Conservation (phyloP, 202 grass and related monocot species). For the Schoenoplectus triqueter region DNA sequence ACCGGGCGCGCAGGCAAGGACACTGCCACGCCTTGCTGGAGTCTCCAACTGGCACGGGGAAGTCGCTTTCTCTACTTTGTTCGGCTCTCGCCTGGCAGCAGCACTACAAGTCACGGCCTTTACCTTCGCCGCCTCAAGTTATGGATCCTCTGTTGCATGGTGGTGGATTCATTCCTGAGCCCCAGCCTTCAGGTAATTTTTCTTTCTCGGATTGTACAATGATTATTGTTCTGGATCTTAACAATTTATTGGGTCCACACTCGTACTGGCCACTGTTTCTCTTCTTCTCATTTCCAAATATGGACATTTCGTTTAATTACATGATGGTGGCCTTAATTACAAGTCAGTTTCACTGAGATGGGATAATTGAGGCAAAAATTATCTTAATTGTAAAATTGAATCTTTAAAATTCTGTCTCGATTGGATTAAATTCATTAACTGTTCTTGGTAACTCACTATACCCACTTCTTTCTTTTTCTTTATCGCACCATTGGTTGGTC, state of each 20-base stretch:
- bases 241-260: constrained; percentile 15
- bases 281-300: constrained; percentile 33
- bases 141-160: constrained; percentile 65
- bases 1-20: constrained; percentile 72
- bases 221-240: constrained; percentile 42
- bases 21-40: constrained; percentile 83
- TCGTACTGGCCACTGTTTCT: constrained; percentile 5
- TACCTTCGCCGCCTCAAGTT: constrained; percentile 16
- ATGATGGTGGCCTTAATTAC: neutral
- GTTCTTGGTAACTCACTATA: neutral
- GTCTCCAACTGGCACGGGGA: constrained; percentile 94
- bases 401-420: neutral
- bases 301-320: constrained; percentile 9
- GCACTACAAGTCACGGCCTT: constrained; percentile 53
- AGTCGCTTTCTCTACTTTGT: constrained; percentile 95
- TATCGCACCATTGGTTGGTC: neutral
- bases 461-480: constrained; percentile 1
- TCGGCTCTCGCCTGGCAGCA: constrained; percentile 89
- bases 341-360: neutral
- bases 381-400: constrained; percentile 20
- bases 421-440: constrained; percentile 9
- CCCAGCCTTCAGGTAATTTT: constrained; percentile 51
- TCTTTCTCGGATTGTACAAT: neutral
- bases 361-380: neutral
- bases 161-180: constrained; percentile 77